Evolutionary conservation across 805 yeast genomes (phyloP).

Genomic region (Hanseniaspora nectarophila): DNA sequence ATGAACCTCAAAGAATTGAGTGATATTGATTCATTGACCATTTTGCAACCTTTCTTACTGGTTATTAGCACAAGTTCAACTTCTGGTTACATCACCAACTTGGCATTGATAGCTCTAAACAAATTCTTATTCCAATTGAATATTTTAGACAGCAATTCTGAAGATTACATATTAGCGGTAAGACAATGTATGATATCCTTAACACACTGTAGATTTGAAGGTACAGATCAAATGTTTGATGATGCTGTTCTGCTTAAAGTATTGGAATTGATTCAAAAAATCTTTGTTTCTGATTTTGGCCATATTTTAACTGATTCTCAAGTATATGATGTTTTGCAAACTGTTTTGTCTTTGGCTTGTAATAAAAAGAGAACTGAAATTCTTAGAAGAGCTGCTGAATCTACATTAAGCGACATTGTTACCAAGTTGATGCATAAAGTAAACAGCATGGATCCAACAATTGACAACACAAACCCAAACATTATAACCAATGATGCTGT

Average conservation of each 20-base stretch:
- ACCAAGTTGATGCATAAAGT: conserved; percentile 54
- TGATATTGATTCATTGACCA: conserved; percentile 55
- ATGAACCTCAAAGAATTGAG: conserved; percentile 41
- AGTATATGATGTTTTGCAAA: conserved; percentile 78
- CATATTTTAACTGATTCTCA: conserved; percentile 73
- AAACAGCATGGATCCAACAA: conserved; percentile 36
- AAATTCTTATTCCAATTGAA: conserved; percentile 55
- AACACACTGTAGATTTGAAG: conserved; percentile 92
- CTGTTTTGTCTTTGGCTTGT: conserved; percentile 82
- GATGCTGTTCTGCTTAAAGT: conserved; percentile 83
- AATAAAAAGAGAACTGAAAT: conserved; percentile 86
- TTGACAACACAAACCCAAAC: conserved; percentile 32
- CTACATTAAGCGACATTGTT: conserved; percentile 60
- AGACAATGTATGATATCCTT: conserved; percentile 42
- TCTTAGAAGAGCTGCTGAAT: conserved; percentile 76
- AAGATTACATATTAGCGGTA: conserved; percentile 50
- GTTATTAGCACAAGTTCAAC: conserved; percentile 75
- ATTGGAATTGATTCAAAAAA: conserved; percentile 42
- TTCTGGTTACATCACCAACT: conserved; percentile 71
- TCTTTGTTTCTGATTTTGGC: conserved; percentile 13
- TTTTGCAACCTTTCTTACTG: conserved; percentile 76
- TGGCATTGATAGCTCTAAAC: conserved; percentile 64
- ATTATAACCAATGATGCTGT: conserved; percentile 22
- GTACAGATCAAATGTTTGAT: conserved; percentile 82
- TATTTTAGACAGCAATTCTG: conserved; percentile 46